phyloP scores from a whole-genome alignment of 2,329 filamentous ascomycete genomes.

The Xylaria arbuscula region DNA sequence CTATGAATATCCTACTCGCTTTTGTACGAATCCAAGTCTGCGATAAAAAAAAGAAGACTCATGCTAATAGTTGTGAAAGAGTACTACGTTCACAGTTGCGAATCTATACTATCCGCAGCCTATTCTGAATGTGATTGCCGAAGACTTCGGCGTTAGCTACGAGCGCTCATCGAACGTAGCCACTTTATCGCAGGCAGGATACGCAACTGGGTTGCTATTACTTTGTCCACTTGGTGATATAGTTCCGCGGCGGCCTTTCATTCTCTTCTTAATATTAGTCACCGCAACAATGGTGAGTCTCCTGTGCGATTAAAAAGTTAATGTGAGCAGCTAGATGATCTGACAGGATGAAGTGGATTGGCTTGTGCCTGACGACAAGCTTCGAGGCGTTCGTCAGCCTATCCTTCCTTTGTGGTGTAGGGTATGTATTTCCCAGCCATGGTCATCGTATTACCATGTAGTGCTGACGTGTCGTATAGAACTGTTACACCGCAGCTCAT shows the following conservation, averaged over 20 bases:
- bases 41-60: not conserved
- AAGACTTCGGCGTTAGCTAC: constrained; percentile 71
- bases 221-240: constrained; percentile 74
- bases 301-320: not conserved
- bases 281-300: constrained; percentile 70
- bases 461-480: constrained; percentile 34
- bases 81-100: constrained; percentile 71
- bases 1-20: constrained; percentile 76
- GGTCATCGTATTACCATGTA: not conserved
- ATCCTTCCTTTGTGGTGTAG: constrained; percentile 68
- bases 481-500: constrained; percentile 63
- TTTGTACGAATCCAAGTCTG: constrained; percentile 57
- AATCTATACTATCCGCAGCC: constrained; percentile 78
- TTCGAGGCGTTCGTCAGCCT: constrained; percentile 70
- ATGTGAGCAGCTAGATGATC: constrained; percentile 1
- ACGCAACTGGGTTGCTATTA: constrained; percentile 72
- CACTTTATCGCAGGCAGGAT: constrained; percentile 75
- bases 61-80: constrained; percentile 41
- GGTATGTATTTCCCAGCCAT: constrained; percentile 42
- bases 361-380: constrained; percentile 69
- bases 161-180: constrained; percentile 69
- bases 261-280: constrained; percentile 68
- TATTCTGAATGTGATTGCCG: constrained; percentile 72
- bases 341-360: constrained; percentile 60
- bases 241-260: constrained; percentile 69